Percentiles rank a stretch among this genome's conserved stretches.
phyloP scores from a whole-genome alignment of 106 monocot species.

The Acanthochlamys bracteata region DNA sequence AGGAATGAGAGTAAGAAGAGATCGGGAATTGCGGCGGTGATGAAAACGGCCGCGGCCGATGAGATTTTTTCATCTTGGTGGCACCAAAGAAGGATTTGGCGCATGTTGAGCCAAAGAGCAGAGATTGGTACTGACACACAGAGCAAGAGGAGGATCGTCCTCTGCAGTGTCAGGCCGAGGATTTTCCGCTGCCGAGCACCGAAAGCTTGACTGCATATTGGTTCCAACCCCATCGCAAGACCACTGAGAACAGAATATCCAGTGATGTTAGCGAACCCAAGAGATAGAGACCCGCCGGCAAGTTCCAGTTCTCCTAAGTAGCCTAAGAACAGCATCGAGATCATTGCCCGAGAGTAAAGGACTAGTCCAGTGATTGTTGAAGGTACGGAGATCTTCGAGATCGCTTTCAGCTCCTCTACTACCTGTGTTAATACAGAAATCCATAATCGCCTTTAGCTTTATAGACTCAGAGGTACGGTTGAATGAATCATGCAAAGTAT shows the following conservation, averaged over 20 bases:
- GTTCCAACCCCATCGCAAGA: conserved; percentile 94
- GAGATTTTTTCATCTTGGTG: conserved; percentile 62
- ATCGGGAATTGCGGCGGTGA: conserved; percentile 59
- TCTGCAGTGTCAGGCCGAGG: conserved; percentile 68
- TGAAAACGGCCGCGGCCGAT: conserved; percentile 36
- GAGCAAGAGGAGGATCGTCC: conserved; percentile 77
- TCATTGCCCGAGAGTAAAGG: conserved; percentile 80
- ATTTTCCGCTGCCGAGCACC: conserved; percentile 67
- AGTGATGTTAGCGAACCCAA: conserved; percentile 96
- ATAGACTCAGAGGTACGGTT: background rate
- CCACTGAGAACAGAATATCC: conserved; percentile 94
- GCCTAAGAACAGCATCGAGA: conserved; percentile 93
- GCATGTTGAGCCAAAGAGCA: conserved; percentile 69
- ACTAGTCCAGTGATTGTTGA: conserved; percentile 75
- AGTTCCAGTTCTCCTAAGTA: conserved; percentile 75
- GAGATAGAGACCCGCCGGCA: conserved; percentile 76
- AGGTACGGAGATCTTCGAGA: conserved; percentile 58
- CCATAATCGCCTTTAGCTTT: background rate
- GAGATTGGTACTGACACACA: conserved; percentile 68
- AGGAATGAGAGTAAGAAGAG: conserved; percentile 73
- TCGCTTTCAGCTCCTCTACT: conserved; percentile 55
- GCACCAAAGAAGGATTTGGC: conserved; percentile 32
- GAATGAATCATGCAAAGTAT: background rate
- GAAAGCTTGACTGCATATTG: conserved; percentile 94
- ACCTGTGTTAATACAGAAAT: conserved; percentile 25